Evolutionary conservation across 2,329 filamentous ascomycete genomes (phyloP).

Genomic region (Madurella fahalii): DNA sequence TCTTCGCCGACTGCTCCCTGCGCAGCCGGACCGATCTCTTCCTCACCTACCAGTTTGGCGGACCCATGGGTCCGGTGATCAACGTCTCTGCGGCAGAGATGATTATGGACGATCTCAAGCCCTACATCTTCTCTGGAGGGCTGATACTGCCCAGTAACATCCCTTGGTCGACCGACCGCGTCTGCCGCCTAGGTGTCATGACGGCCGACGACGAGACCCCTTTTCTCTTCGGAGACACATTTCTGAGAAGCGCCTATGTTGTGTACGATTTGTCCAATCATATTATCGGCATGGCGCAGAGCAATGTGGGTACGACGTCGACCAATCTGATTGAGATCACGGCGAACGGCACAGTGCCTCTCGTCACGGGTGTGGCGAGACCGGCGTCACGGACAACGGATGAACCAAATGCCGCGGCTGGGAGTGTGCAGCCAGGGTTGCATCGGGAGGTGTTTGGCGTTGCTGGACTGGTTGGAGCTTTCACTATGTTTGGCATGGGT

Average conservation of each 20-base stretch:
- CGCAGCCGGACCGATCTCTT: not conserved
- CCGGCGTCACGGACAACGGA: not conserved
- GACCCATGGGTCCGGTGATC: not conserved
- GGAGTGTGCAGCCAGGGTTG: not conserved
- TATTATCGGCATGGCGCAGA: not conserved
- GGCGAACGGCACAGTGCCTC: not conserved
- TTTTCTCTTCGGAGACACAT: constrained; percentile 40
- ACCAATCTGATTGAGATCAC: not conserved
- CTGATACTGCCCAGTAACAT: not conserved
- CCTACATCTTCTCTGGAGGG: not conserved
- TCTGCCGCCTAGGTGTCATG: not conserved
- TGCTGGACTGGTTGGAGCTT: not conserved
- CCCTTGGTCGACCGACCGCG: not conserved
- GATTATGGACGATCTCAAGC: constrained; percentile 1
- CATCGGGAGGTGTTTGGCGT: not conserved
- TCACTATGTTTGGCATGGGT: not conserved
- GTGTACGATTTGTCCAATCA: constrained; percentile 35
- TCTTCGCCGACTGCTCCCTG: constrained; percentile 2
- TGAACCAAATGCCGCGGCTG: not conserved
- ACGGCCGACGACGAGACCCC: not conserved
- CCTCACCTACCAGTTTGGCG: constrained; percentile 6
- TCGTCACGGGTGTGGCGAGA: not conserved
- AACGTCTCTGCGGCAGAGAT: constrained; percentile 6
- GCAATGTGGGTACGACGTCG: not conserved
- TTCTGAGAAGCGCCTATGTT: constrained; percentile 42